Evolutionary conservation across 2,329 filamentous ascomycete species (phyloP), one percentile per base, ranked within the genome.

Genomic region (Neonectria ditissima): DNA sequence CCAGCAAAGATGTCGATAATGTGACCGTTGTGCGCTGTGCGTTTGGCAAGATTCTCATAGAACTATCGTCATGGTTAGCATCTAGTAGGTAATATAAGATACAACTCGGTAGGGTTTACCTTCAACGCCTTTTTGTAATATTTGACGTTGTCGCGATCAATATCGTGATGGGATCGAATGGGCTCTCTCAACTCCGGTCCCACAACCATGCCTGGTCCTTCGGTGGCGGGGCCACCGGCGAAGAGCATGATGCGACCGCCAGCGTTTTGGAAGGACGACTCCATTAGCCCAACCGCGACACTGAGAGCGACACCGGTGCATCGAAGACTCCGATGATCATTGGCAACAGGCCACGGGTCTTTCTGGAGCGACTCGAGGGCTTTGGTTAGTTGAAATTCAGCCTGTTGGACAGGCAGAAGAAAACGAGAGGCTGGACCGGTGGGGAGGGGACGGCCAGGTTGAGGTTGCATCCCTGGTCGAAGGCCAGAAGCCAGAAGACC

Each of bases 71-170:
- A 22, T 37, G 7, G 65, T 82, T 62, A 81, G 76, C 44, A 16
- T 14, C 4, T n/a, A 14, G 26, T 10, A 20, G 16, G 26, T 10
- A 20, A 20, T 18, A 37, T 22, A 18, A n/a, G 11, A 18, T 32
- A 10, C 3, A 4, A 7, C 13, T 7, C 6, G 13, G 32, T 20
- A 14, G 44, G 37, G 16, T 83, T 62, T 79, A 93, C 92, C 89
- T 98, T 99, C 54, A 97, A 81, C 22, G 96, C 96, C 82, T 99
- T 99, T 86, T 99, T 99, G 83, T 97, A 98, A 82, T 98, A 97
- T 80, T 99, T 99, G 82, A 97, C 97, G 78, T 97, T 97, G 80
- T 99, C 96, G 62, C 94, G 90, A 78, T 99, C 96, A 79, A 99
- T 99, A 75, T 99, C 96, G 80, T 99, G 96, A 81, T 99, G 96